phyloP scores from a whole-genome alignment of 805 yeast genomes.

The Saturnispora halmiae region DNA sequence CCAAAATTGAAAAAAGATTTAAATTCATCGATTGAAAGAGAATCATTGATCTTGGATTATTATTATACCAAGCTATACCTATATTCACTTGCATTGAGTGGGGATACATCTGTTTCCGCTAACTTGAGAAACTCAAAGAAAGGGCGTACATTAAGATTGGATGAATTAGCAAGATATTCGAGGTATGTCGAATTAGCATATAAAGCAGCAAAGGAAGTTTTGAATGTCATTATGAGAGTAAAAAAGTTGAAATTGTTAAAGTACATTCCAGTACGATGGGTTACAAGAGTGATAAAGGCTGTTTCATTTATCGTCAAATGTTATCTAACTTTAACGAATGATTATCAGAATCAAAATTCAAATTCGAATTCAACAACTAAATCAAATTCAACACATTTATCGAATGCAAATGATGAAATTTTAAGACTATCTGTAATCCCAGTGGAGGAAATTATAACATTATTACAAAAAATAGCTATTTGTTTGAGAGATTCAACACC shows the following conservation, averaged over 20 bases:
- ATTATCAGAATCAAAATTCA: conserved; percentile 6
- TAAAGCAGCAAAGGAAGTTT: conserved; percentile 71
- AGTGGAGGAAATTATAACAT: conserved; percentile 56
- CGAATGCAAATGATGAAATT: conserved; percentile 17
- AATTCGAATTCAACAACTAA: not conserved
- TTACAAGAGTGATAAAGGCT: conserved; percentile 74
- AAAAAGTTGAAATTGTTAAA: conserved; percentile 54
- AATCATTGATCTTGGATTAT: conserved; percentile 70
- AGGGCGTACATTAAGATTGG: conserved; percentile 40
- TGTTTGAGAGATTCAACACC: conserved; percentile 77
- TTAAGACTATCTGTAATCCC: conserved; percentile 56
- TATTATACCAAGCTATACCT: conserved; percentile 78
- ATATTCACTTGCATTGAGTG: conserved; percentile 70
- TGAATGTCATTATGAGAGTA: conserved; percentile 61
- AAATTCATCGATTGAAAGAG: conserved; percentile 45
- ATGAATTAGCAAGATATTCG: conserved; percentile 64
- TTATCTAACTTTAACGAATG: conserved; percentile 50
- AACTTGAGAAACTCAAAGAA: conserved; percentile 21
- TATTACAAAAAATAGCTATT: conserved; percentile 63
- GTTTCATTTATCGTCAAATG: conserved; percentile 88
- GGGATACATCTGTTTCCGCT: conserved; percentile 31
- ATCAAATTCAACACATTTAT: not conserved
- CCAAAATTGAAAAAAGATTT: conserved; percentile 34
- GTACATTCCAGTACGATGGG: conserved; percentile 91
- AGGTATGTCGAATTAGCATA: conserved; percentile 76